A percentile compares a stretch with the other conserved stretches of the same genome.
phyloP scores from a whole-genome alignment of 345 rosid species.

The Ceriops decandra region DNA sequence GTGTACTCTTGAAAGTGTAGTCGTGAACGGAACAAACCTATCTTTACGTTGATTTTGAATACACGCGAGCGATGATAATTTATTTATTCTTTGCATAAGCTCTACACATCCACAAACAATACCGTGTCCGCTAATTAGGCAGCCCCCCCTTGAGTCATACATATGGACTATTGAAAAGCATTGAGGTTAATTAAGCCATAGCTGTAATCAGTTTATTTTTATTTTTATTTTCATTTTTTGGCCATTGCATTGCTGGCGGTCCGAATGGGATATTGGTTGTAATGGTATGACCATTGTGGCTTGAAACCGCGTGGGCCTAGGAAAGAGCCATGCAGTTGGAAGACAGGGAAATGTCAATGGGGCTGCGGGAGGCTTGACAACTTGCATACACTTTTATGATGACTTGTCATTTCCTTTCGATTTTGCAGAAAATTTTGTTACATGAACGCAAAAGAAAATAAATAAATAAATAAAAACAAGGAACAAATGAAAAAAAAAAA shows the following conservation, averaged over 20 bases:
- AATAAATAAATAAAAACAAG: too few relatives aligned
- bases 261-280: slow-evolving; percentile 18
- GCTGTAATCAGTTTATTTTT: slow-evolving; percentile 1
- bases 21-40: too few relatives aligned
- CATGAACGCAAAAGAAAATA: too few relatives aligned
- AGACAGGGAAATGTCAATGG: not conserved
- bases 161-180: not conserved
- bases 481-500: too few relatives aligned
- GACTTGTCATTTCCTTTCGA: slow-evolving; percentile 12
- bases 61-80: too few relatives aligned
- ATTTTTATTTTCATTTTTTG: too few relatives aligned
- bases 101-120: not conserved
- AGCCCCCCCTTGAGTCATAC: slow-evolving; percentile 11
- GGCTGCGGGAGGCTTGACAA: slow-evolving; percentile 7
- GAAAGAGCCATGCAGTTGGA: not conserved
- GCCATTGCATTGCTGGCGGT: not conserved
- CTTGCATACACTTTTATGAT: not conserved
- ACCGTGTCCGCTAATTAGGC: slow-evolving; percentile 3
- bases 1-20: too few relatives aligned
- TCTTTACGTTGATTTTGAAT: too few relatives aligned
- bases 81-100: too few relatives aligned
- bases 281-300: not conserved
- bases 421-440: not conserved
- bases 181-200: not conserved
- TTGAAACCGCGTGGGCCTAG: slow-evolving; percentile 23